Conservation (phyloP, 495 filamentous ascomycete species). For the Talaromyces wortmannii region DNA sequence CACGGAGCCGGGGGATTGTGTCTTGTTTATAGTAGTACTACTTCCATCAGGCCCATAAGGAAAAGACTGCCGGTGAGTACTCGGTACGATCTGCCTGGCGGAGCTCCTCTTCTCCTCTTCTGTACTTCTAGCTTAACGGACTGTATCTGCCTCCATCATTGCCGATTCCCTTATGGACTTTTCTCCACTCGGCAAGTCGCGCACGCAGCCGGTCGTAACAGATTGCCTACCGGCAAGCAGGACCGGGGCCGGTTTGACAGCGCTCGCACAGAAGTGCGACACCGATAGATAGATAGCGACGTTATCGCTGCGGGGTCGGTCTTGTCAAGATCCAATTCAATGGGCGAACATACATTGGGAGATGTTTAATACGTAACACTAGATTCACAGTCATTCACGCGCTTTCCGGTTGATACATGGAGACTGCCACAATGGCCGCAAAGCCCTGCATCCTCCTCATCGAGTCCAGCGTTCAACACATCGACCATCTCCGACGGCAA, state of each 20-base stretch:
- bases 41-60: not conserved
- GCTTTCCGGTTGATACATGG: constrained; percentile 1
- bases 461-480: constrained; percentile 1
- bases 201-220: not conserved
- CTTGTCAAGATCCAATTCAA: constrained; percentile 1
- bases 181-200: constrained; percentile 3
- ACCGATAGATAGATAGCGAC: not conserved
- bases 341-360: not conserved
- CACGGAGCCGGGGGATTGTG: constrained; percentile 1
- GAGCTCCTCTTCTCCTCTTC: not conserved
- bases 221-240: not conserved
- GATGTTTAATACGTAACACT: constrained; percentile 2
- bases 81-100: not conserved
- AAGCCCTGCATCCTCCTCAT: constrained; percentile 2
- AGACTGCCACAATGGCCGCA: constrained; percentile 2
- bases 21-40: not conserved
- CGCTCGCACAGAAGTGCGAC: not conserved
- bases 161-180: constrained; percentile 1
- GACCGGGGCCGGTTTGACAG: not conserved
- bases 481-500: constrained; percentile 1
- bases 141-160: constrained; percentile 2
- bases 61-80: not conserved
- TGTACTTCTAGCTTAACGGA: constrained; percentile 1
- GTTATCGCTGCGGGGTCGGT: not conserved
- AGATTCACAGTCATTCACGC: not conserved